Conservation (phyloP, 495 filamentous ascomycete genomes). For the Aspergillus nidulans region DNA sequence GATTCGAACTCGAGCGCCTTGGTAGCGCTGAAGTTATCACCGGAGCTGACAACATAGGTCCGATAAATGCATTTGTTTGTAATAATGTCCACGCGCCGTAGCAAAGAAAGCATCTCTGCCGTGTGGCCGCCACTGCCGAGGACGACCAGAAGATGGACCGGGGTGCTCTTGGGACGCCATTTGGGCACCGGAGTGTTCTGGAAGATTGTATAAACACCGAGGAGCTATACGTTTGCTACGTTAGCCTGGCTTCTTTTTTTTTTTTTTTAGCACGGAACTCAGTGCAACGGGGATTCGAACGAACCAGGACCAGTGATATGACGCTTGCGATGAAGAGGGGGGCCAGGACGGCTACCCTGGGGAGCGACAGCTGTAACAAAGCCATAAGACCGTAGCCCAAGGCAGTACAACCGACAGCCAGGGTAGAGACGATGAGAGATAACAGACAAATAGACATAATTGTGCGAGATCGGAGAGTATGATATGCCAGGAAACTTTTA, state of each 20-base stretch:
- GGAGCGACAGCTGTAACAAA: background rate
- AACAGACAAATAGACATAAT: background rate
- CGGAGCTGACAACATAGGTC: slow-evolving; percentile 75
- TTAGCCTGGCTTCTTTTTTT: background rate
- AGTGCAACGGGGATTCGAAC: slow-evolving; percentile 6
- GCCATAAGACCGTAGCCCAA: background rate
- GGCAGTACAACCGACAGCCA: background rate
- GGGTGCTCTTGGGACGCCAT: slow-evolving; percentile 27
- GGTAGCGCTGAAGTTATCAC: slow-evolving; percentile 68
- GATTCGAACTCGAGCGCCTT: slow-evolving; percentile 64
- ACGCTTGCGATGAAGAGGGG: slow-evolving; percentile 1
- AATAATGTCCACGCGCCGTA: slow-evolving; percentile 47
- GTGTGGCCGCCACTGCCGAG: slow-evolving; percentile 94
- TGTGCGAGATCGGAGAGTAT: background rate
- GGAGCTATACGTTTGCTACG: slow-evolving; percentile 16
- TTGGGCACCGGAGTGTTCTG: slow-evolving; percentile 31
- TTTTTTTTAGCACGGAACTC: background rate
- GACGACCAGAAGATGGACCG: slow-evolving; percentile 71
- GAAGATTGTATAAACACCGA: slow-evolving; percentile 27
- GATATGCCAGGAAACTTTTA: background rate
- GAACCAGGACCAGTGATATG: slow-evolving; percentile 17
- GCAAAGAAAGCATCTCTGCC: slow-evolving; percentile 83
- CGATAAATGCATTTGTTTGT: slow-evolving; percentile 57
- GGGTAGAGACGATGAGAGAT: background rate
- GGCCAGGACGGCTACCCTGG: background rate